phyloP scores from a whole-genome alignment of 352 stramenopile genomes.

The Globisporangium nodosum region DNA sequence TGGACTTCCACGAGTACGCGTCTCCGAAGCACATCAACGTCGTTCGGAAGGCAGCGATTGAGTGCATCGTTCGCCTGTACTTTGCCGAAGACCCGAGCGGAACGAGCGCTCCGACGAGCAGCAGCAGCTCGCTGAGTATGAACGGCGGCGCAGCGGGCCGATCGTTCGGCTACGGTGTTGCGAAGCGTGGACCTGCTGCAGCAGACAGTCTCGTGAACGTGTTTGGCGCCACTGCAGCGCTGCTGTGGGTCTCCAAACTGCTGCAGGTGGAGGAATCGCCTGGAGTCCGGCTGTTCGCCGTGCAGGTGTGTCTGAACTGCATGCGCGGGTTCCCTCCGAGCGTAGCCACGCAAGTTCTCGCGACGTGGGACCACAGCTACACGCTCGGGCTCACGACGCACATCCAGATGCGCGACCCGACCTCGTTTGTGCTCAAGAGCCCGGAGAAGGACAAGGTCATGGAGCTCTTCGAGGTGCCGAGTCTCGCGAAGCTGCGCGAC shows the following conservation, averaged over 20 bases:
- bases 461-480: conserved; percentile 53
- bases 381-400: conserved; percentile 63
- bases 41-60: conserved; percentile 79
- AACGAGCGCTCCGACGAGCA: conserved; percentile 11
- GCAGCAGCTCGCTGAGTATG: conserved; percentile 7
- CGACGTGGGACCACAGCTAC: conserved; percentile 80
- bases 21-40: conserved; percentile 64
- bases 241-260: conserved; percentile 65
- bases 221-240: conserved; percentile 58
- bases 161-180: not conserved
- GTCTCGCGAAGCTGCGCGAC: conserved; percentile 58
- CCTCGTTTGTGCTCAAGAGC: conserved; percentile 67
- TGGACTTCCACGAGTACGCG: conserved; percentile 72
- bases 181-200: conserved; percentile 11
- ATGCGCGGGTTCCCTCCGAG: conserved; percentile 69
- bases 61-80: conserved; percentile 79
- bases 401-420: conserved; percentile 78
- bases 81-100: conserved; percentile 69
- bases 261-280: conserved; percentile 63
- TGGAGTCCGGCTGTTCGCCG: conserved; percentile 63
- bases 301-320: conserved; percentile 80
- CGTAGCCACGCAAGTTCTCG: conserved; percentile 66
- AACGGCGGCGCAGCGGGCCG: conserved; percentile 7
- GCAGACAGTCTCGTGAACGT: conserved; percentile 37
- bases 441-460: conserved; percentile 70